Percentiles rank a stretch among this genome's conserved stretches.
phyloP scores from a whole-genome alignment of 2,329 filamentous ascomycete genomes.

The Pyricularia pennisetigena region DNA sequence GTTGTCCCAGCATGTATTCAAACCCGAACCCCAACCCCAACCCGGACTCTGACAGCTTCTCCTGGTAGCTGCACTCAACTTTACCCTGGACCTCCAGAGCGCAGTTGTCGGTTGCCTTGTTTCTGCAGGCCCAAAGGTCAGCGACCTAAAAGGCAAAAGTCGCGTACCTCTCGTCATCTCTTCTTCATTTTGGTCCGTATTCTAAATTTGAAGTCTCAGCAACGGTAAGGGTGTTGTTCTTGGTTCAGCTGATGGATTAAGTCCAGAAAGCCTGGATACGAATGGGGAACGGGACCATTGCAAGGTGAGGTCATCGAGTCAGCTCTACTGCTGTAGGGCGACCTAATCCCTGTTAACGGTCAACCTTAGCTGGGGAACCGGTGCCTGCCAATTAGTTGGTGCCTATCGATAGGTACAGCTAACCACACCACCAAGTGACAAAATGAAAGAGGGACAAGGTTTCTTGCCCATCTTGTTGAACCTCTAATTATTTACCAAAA shows the following conservation, averaged over 20 bases:
- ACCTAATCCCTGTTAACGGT: neutral
- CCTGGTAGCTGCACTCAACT: neutral
- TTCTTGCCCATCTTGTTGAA: no score
- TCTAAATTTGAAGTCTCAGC: neutral
- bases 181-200: neutral
- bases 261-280: neutral
- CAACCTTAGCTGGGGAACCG: neutral
- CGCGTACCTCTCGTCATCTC: neutral
- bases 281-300: neutral
- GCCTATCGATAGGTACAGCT: neutral
- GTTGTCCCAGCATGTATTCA: neutral
- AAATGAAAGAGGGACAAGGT: neutral
- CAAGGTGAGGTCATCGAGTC: neutral
- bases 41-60: neutral
- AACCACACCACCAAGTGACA: neutral
- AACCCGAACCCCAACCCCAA: neutral
- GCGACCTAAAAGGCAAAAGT: neutral
- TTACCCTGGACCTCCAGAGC: neutral
- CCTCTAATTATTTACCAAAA: no score
- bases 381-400: neutral
- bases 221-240: neutral
- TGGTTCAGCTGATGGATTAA: neutral
- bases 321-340: neutral
- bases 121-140: neutral
- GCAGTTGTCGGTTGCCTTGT: neutral